Evolutionary conservation across 805 yeast species (phyloP).

Genomic region (Saturnispora zaruensis): DNA sequence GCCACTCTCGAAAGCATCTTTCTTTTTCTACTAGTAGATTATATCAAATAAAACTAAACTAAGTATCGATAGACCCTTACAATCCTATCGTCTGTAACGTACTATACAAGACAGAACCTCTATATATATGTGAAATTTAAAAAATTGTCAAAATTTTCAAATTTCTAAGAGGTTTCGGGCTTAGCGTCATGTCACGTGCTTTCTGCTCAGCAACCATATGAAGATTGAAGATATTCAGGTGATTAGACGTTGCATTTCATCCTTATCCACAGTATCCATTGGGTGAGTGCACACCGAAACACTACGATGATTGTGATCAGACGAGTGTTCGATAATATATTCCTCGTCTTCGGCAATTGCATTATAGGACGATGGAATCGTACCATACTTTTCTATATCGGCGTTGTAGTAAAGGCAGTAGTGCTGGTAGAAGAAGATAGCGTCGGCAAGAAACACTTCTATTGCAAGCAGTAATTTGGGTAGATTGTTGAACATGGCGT

Average conservation of each 20-base stretch:
- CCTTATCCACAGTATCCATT: constrained; percentile 17
- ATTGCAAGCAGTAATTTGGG: constrained; percentile 27
- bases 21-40: not conserved
- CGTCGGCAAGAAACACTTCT: constrained; percentile 26
- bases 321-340: constrained; percentile 25
- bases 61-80: not conserved
- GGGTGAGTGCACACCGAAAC: constrained; percentile 10
- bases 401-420: constrained; percentile 24
- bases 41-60: not conserved
- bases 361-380: constrained; percentile 16
- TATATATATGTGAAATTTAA: not conserved
- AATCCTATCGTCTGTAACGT: not conserved
- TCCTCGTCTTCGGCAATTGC: constrained; percentile 27
- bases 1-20: not conserved
- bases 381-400: constrained; percentile 20
- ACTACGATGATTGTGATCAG: constrained; percentile 26
- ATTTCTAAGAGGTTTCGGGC: not conserved
- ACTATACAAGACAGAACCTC: not conserved
- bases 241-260: constrained; percentile 21
- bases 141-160: not conserved
- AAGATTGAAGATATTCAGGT: constrained; percentile 7
- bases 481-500: constrained; percentile 23
- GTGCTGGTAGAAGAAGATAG: constrained; percentile 27
- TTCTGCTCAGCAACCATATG: not conserved
- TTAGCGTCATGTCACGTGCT: not conserved